Conservation (phyloP, 2,329 filamentous ascomycete species). For the Tolypocladium amazonense region DNA sequence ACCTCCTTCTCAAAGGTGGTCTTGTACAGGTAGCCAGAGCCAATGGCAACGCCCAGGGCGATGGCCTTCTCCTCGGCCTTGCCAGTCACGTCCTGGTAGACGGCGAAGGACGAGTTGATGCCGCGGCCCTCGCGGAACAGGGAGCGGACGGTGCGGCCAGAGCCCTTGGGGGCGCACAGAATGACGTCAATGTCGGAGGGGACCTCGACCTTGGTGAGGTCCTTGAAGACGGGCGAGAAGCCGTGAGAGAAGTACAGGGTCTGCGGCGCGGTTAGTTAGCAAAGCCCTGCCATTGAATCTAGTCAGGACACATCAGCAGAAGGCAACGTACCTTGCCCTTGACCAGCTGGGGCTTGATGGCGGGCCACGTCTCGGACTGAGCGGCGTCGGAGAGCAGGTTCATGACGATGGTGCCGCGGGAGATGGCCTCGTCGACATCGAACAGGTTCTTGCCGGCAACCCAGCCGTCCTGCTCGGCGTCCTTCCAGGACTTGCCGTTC, state of each 20-base stretch:
- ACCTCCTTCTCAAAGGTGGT: constrained; percentile 99
- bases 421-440: constrained; percentile 93
- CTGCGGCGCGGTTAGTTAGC: constrained; percentile 33
- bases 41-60: constrained; percentile 92
- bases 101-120: constrained; percentile 98
- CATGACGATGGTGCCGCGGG: constrained; percentile 92
- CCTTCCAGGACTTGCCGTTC: constrained; percentile 97
- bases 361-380: constrained; percentile 97
- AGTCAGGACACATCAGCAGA: too few species aligned
- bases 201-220: constrained; percentile 97
- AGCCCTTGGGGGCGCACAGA: constrained; percentile 98
- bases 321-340: constrained; percentile 80
- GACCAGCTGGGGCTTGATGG: constrained; percentile 94
- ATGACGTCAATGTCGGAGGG: constrained; percentile 96
- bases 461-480: constrained; percentile 95
- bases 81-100: constrained; percentile 97
- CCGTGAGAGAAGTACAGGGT: constrained; percentile 99
- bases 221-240: constrained; percentile 99
- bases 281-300: neutral
- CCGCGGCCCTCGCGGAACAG: constrained; percentile 99
- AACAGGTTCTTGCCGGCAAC: constrained; percentile 98
- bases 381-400: constrained; percentile 97
- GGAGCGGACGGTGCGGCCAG: constrained; percentile 93
- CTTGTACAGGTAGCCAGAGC: constrained; percentile 98
- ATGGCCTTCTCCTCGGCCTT: constrained; percentile 97